Percentiles rank a stretch among this genome's conserved stretches.
Evolutionary conservation across 805 yeast species (phyloP).

Genomic region (Kodamaea restingae): DNA sequence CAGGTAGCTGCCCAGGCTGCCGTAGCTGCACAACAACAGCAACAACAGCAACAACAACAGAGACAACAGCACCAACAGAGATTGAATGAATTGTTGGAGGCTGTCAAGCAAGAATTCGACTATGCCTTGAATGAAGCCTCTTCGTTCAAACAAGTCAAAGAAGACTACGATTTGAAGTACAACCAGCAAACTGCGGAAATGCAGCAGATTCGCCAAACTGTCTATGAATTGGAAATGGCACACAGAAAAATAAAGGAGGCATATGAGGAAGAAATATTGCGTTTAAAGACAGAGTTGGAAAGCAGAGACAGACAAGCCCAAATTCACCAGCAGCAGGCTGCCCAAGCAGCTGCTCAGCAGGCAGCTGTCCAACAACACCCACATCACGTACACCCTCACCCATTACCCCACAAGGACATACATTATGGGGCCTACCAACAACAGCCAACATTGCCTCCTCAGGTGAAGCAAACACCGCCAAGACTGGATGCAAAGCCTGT

Average conservation of each 20-base stretch:
- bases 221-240: slow-evolving; percentile 88
- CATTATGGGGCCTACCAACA: slow-evolving; percentile 16
- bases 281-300: slow-evolving; percentile 83
- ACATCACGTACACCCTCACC: slow-evolving; percentile 14
- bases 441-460: slow-evolving; percentile 12
- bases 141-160: slow-evolving; percentile 81
- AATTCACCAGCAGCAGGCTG: slow-evolving; percentile 35
- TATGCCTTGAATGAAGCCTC: slow-evolving; percentile 81
- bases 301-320: slow-evolving; percentile 60
- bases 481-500: slow-evolving; percentile 11
- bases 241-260: slow-evolving; percentile 94
- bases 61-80: slow-evolving; percentile 31
- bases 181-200: slow-evolving; percentile 90
- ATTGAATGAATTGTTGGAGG: slow-evolving; percentile 81
- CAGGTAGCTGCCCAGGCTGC: slow-evolving; percentile 20
- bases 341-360: slow-evolving; percentile 29
- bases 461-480: slow-evolving; percentile 15
- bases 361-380: slow-evolving; percentile 20
- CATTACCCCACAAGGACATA: slow-evolving; percentile 10
- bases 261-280: slow-evolving; percentile 86
- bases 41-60: slow-evolving; percentile 23
- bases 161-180: slow-evolving; percentile 85
- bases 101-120: slow-evolving; percentile 88
- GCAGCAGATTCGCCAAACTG: slow-evolving; percentile 91
- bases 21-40: slow-evolving; percentile 18